Percentiles rank a stretch among this genome's conserved stretches.
phyloP scores from a whole-genome alignment of 345 rosid genomes.

The Rhizophora apiculata region DNA sequence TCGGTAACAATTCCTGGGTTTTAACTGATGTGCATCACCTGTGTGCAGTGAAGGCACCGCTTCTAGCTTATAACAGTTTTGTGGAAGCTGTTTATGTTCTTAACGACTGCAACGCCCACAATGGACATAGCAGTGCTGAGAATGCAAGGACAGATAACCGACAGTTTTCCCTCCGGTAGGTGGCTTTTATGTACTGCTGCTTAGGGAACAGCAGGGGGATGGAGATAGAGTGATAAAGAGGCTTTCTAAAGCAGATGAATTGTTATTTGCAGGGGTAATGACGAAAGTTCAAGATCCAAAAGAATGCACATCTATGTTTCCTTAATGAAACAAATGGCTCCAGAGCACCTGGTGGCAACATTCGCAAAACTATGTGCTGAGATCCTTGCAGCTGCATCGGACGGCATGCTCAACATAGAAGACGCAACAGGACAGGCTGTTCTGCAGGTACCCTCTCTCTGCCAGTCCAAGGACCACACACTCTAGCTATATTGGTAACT shows the following conservation, averaged over 20 bases:
- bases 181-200: not conserved
- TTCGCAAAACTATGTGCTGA: constrained; percentile 96
- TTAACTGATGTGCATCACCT: constrained; percentile 18
- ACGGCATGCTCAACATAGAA: constrained; percentile 73
- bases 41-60: constrained; percentile 80
- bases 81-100: constrained; percentile 89
- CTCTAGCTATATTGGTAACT: not conserved
- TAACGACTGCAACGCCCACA: constrained; percentile 69
- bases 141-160: constrained; percentile 48
- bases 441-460: constrained; percentile 55
- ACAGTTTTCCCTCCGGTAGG: constrained; percentile 67
- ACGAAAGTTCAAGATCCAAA: constrained; percentile 68
- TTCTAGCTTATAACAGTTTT: constrained; percentile 93
- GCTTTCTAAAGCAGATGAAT: not conserved
- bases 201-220: not conserved
- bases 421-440: constrained; percentile 77
- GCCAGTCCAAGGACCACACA: not conserved
- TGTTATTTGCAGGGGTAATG: constrained; percentile 59
- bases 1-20: constrained; percentile 9
- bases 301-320: constrained; percentile 79
- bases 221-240: not conserved
- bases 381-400: constrained; percentile 91
- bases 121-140: constrained; percentile 52
- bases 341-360: constrained; percentile 90
- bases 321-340: constrained; percentile 92